Evolutionary conservation across 805 yeast species (phyloP), one percentile per base, ranked within the genome.

Genomic region (Debaryomyces prosopidis): DNA sequence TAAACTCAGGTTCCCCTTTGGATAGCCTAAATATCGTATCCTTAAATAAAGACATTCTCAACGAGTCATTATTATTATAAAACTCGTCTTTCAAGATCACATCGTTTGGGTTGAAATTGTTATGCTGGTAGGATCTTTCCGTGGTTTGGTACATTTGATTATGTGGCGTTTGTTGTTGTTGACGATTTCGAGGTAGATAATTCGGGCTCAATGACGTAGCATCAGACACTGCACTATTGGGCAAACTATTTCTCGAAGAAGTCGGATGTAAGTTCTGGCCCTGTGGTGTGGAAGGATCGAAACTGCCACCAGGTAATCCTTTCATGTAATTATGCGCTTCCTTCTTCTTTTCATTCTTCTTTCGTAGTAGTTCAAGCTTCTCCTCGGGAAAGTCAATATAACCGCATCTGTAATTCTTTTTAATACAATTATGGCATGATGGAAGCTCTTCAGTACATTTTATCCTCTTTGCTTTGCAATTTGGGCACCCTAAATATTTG

Each of bases 361-460:
- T 49, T 15, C 66, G 55, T n/a, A 72, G 58, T 27, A 57, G 57
- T 1, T 66, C 69, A 26, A 72, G 50, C 40, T 59, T 63, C 32
- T 69, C 76, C n/a, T 52, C 47, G 3, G 75, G 64, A 46, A 69
- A 72, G 47, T 71, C 76, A 26, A 70, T 47, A 47, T 72, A 72
- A 1, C 77, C 75, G 55, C 77, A 72, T 6, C 71, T 59, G 47
- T 57, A 59, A 26, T 63, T 56, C 49, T 67, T 72, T 48, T 66
- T 66, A 14, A 63, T 46, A 51, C 76, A 71, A 49, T 72, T 71
- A 16, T 43, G 52, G 45, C 77, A 72, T 14, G 65, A 53, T 6
- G 77, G 77, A 11, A 72, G 60, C 43, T 72, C 76, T 46, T 72
- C 77, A 2, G 69, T 52, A 45, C 76, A 72, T 47, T 71, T 72